Evolutionary conservation across 257 asterid species (phyloP), one percentile per base, ranked within the genome.

Genomic region (Plantago ovata): DNA sequence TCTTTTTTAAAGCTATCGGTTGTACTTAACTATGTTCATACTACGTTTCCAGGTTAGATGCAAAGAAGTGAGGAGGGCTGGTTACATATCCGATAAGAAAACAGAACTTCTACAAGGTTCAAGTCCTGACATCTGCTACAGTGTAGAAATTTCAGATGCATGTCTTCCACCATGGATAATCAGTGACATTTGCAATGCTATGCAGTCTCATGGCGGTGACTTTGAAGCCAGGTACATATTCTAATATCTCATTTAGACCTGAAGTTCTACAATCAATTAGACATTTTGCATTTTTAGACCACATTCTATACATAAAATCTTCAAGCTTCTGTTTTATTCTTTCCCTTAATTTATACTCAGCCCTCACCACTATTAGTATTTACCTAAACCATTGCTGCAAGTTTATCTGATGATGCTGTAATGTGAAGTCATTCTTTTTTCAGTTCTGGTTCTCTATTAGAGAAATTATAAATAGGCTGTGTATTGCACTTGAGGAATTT

Each of bases 151-250:
- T 56, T 85, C 50, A 66, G 97, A 77, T 75, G 72, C 83, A 39
- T 84, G 74, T 79, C 71, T 93, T 64, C 95, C 94, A 0, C 97
- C 98, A 23, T 93, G 98, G 98, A 67, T 84, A 44, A 58, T 86
- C 64, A 80, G 79, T 77, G 82, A 82, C 42, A 71, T 86, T 53
- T 93, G 95, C 56, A 44, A 77, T 73, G 84, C 77, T 55, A 75
- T 89, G 82, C 67, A 77, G 65, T 81, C 84, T 41, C 68, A 79
- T 47, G 88, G 86, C 40, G 81, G 68, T 55, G 76, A 77, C 55
- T 93, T 85, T 73, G 83, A 84, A 75, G 87, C 85, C 70, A 85
- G 98, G 97, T 89, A 83, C 7, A 28, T 6, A 28, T 69, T 61
- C 72, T 43, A 33, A 48, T 58, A 55, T 62, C 61, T 62, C 46